Percentiles rank a stretch among this genome's conserved stretches.
Conservation (phyloP, 495 filamentous ascomycete genomes). For the Cercophora scortea region DNA sequence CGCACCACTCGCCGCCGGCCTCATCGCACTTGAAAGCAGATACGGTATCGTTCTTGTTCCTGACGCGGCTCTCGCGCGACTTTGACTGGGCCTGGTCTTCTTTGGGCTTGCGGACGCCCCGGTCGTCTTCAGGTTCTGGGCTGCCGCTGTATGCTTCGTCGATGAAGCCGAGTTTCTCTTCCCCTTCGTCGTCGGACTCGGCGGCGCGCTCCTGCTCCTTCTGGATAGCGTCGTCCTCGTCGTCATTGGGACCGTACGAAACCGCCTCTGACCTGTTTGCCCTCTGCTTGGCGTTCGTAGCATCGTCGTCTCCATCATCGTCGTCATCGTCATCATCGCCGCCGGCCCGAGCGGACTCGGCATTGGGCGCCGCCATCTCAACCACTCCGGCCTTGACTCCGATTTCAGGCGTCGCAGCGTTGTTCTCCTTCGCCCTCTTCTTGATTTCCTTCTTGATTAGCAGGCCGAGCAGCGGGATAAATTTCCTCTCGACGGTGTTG, state of each 20-base stretch:
- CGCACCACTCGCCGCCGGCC: constrained; percentile 60
- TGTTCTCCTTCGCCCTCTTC: constrained; percentile 59
- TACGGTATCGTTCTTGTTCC: constrained; percentile 55
- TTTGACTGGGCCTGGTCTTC: constrained; percentile 30
- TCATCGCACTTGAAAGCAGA: constrained; percentile 75
- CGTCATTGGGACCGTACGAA: constrained; percentile 85
- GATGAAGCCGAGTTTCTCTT: constrained; percentile 36
- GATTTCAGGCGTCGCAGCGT: constrained; percentile 69
- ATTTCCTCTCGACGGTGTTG: constrained; percentile 66
- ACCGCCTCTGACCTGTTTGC: constrained; percentile 71
- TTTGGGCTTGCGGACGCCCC: constrained; percentile 39
- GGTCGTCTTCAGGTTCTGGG: constrained; percentile 32
- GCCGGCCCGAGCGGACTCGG: constrained; percentile 34
- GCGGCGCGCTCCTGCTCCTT: constrained; percentile 45
- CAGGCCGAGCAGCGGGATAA: constrained; percentile 61
- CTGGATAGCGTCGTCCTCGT: constrained; percentile 75
- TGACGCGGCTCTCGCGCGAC: constrained; percentile 59
- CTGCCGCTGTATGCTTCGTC: constrained; percentile 53
- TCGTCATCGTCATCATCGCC: constrained; percentile 63
- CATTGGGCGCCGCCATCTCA: constrained; percentile 44
- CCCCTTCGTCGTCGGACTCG: constrained; percentile 40
- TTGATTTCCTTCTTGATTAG: constrained; percentile 69
- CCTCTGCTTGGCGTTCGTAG: constrained; percentile 67
- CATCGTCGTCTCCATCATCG: constrained; percentile 77
- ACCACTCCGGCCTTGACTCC: constrained; percentile 67